A percentile compares a stretch with the other conserved stretches of the same genome.
Conservation (phyloP, 2,329 filamentous ascomycete genomes). For the Berkeleyomyces basicola region DNA sequence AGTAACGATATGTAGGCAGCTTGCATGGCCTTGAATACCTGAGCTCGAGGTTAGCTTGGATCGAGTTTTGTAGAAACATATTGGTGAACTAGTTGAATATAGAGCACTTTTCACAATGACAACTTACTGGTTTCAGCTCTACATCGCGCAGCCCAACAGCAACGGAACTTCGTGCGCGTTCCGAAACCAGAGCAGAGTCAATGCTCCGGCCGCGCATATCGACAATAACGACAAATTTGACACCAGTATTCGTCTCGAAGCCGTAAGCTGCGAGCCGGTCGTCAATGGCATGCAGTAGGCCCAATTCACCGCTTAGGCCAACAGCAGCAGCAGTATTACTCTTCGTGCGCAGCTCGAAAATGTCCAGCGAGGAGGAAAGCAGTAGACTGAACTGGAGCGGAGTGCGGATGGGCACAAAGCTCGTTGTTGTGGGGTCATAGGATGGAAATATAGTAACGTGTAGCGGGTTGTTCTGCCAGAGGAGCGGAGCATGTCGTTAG, state of each 20-base stretch:
- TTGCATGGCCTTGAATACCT: constrained; percentile 73
- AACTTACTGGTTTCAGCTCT: constrained; percentile 57
- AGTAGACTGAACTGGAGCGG: constrained; percentile 85
- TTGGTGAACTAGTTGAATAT: background rate
- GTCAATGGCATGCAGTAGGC: constrained; percentile 82
- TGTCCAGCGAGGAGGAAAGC: constrained; percentile 78
- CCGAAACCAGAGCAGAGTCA: constrained; percentile 17
- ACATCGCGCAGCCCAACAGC: constrained; percentile 60
- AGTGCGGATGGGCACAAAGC: constrained; percentile 42
- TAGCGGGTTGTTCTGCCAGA: constrained; percentile 76
- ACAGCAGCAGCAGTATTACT: constrained; percentile 43
- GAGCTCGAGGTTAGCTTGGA: background rate
- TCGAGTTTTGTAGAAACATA: too few relatives aligned
- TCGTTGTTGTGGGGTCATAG: constrained; percentile 39
- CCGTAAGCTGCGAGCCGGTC: constrained; percentile 88
- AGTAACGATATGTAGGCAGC: constrained; percentile 77
- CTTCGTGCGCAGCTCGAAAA: constrained; percentile 74
- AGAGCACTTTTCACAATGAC: background rate
- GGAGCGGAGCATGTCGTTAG: constrained; percentile 3
- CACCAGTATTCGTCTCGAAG: constrained; percentile 88
- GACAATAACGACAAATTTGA: constrained; percentile 78
- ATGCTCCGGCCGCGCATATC: constrained; percentile 65
- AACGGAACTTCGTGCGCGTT: constrained; percentile 19
- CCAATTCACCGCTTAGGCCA: constrained; percentile 63
- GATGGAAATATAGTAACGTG: constrained; percentile 83